Conservation (phyloP, 2,329 filamentous ascomycete species). For the Incumbomyces lentus region DNA sequence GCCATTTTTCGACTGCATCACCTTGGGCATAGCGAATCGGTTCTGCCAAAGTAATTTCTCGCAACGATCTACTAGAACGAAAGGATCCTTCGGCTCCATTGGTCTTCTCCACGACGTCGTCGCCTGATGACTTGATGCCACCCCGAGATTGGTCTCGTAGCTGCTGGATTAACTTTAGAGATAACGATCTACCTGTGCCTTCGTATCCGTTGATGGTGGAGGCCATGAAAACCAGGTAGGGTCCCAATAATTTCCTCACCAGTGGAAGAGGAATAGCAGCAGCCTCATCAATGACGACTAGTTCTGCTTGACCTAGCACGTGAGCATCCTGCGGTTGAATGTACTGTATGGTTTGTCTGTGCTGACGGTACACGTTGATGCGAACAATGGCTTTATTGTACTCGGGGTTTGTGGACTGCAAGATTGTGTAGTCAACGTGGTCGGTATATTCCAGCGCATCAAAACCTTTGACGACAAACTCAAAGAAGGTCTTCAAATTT, state of each 20-base stretch:
- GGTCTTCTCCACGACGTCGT: conserved; percentile 63
- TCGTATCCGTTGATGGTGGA: conserved; percentile 99
- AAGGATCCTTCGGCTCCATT: conserved; percentile 62
- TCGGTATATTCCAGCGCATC: conserved; percentile 89
- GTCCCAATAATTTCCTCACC: conserved; percentile 87
- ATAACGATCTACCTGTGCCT: conserved; percentile 87
- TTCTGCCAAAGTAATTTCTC: conserved; percentile 85
- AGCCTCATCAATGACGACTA: conserved; percentile 94
- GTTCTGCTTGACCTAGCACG: conserved; percentile 84
- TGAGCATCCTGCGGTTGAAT: conserved; percentile 95
- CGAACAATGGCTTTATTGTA: conserved; percentile 98
- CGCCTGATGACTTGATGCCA: conserved; percentile 45
- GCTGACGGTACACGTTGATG: conserved; percentile 88
- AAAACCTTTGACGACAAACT: conserved; percentile 97
- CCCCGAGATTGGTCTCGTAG: conserved; percentile 82
- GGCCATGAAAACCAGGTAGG: conserved; percentile 97
- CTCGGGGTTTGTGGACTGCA: conserved; percentile 94
- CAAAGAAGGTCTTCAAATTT: conserved; percentile 96
- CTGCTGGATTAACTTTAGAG: conserved; percentile 93
- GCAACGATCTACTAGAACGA: conserved; percentile 57
- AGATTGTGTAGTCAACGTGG: conserved; percentile 93
- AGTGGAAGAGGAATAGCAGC: conserved; percentile 90
- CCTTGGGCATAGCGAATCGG: conserved; percentile 90
- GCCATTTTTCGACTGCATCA: conserved; percentile 88
- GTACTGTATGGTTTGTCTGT: conserved; percentile 96